Conservation (phyloP, 108 stramenopile genomes). For the Nannochloropsis oceanica region DNA sequence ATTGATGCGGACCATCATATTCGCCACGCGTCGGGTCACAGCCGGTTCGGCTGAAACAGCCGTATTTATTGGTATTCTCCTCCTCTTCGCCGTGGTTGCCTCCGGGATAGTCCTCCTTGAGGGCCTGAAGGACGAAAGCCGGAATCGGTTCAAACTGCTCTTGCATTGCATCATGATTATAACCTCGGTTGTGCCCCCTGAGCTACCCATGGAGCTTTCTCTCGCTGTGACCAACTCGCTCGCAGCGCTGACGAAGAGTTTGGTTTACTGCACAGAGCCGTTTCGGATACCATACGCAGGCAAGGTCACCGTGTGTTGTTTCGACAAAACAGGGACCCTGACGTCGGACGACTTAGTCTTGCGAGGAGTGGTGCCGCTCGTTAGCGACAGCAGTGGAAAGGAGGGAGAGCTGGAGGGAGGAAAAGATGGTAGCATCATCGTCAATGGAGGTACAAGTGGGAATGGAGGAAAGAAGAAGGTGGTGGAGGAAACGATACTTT, state of each 20-base stretch:
- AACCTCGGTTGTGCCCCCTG: constrained; percentile 85
- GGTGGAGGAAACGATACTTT: not conserved
- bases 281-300: constrained; percentile 90
- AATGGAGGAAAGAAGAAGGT: not conserved
- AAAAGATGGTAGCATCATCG: not conserved
- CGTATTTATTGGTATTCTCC: constrained; percentile 61
- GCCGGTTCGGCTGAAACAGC: constrained; percentile 70
- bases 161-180: constrained; percentile 88
- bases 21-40: constrained; percentile 46
- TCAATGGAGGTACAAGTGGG: constrained; percentile 3
- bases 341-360: constrained; percentile 77
- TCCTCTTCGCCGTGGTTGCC: constrained; percentile 67
- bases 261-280: constrained; percentile 86
- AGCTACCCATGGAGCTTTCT: constrained; percentile 89
- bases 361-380: constrained; percentile 46
- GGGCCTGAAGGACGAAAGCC: constrained; percentile 54
- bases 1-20: constrained; percentile 81
- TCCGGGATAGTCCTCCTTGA: constrained; percentile 60
- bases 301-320: constrained; percentile 58
- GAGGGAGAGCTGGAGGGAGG: too few species aligned
- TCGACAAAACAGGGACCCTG: constrained; percentile 95
- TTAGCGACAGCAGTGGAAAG: not conserved
- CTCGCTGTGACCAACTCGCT: constrained; percentile 86
- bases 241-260: constrained; percentile 51
- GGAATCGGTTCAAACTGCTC: constrained; percentile 73